Evolutionary conservation across 345 rosid genomes (phyloP).

Genomic region (Arabidopsis suecica): DNA sequence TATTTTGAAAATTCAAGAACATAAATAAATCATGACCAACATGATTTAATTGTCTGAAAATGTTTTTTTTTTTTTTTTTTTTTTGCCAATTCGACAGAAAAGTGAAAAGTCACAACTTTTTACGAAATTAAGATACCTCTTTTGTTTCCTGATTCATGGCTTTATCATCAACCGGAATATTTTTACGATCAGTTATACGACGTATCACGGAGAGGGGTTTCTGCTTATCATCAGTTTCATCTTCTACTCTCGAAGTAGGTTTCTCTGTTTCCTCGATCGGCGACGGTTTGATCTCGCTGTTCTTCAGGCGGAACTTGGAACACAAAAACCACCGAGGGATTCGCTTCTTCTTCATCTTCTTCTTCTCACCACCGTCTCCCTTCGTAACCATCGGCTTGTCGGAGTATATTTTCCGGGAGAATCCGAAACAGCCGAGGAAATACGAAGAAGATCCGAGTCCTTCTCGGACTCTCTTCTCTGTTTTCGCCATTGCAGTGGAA

Average conservation of each 20-base stretch:
- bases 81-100: neutral
- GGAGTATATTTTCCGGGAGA: constrained; percentile 40
- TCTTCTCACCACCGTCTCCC: constrained; percentile 20
- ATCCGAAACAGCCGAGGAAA: constrained; percentile 59
- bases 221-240: constrained; percentile 27
- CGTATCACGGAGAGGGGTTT: constrained; percentile 34
- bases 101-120: neutral
- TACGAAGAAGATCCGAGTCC: constrained; percentile 29
- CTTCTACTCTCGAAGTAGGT: neutral
- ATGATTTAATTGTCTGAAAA: neutral
- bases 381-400: constrained; percentile 8
- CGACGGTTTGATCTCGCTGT: constrained; percentile 53
- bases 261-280: constrained; percentile 48
- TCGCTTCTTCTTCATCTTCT: constrained; percentile 14
- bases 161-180: constrained; percentile 33
- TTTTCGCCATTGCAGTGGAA: constrained; percentile 46
- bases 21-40: neutral
- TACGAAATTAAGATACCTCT: constrained; percentile 30
- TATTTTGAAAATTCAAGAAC: neutral
- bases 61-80: neutral
- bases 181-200: constrained; percentile 36
- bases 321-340: constrained; percentile 32
- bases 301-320: constrained; percentile 45
- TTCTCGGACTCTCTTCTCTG: constrained; percentile 23
- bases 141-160: constrained; percentile 16